phyloP scores from a whole-genome alignment of 208 protist genomes.

The Acanthamoeba healyi region DNA sequence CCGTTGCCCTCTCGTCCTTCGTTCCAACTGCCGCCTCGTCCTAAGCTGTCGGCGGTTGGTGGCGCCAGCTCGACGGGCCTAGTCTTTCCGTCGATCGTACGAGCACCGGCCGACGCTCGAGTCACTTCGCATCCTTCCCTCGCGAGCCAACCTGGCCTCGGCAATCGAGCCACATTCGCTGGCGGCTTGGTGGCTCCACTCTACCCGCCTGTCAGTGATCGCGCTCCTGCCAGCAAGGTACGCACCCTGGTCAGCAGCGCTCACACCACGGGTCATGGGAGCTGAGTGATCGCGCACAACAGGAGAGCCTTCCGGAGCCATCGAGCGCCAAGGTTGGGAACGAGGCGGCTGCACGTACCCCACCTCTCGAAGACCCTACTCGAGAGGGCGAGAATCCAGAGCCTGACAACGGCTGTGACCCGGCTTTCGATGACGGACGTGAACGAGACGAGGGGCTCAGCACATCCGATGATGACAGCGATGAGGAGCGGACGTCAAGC shows the following conservation, averaged over 20 bases:
- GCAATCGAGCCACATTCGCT: not conserved
- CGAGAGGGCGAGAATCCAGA: not conserved
- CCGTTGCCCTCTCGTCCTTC: not conserved
- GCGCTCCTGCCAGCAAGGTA: not conserved
- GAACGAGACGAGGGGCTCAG: not conserved
- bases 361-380: not conserved
- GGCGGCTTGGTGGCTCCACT: no score
- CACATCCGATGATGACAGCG: constrained; percentile 24
- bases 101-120: not conserved
- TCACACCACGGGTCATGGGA: no score
- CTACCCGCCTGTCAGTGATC: no score
- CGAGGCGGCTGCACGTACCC: not conserved
- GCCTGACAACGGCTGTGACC: not conserved
- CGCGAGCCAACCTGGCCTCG: not conserved
- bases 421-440: not conserved
- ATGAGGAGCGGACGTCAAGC: not conserved
- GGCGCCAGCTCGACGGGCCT: not conserved
- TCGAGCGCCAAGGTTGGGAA: not conserved
- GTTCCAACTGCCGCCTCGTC: not conserved
- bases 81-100: not conserved
- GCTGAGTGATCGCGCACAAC: not conserved
- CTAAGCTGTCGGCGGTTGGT: not conserved
- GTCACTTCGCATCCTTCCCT: not conserved
- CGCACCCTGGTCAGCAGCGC: no score
- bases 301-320: not conserved